These are phyloP conservation scores for Rhizophora apiculata DNA, from an alignment of 345 rosid species.

Conservation along the genomic window DNA sequence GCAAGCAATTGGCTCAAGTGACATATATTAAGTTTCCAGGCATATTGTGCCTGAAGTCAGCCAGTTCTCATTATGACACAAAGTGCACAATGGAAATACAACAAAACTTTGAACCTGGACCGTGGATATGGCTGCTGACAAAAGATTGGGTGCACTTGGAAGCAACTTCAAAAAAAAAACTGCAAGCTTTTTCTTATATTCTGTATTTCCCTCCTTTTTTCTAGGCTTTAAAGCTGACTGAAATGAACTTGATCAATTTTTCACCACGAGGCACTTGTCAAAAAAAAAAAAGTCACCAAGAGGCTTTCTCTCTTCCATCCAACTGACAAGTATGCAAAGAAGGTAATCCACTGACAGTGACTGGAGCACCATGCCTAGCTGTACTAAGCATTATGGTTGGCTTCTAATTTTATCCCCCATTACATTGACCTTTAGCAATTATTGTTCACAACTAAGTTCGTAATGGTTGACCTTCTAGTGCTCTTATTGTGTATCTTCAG, in stretches of 20 bases:
- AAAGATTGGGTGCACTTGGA: neutral
- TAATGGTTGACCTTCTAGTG: neutral
- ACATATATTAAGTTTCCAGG: constrained; percentile 19
- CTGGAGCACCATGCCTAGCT: neutral
- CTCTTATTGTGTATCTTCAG: constrained; percentile 20
- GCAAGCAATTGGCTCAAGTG: constrained; percentile 10
- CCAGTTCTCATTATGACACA: constrained; percentile 15
- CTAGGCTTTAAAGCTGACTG: too few relatives aligned
- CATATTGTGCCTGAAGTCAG: constrained; percentile 11
- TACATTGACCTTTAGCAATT: constrained; percentile 19
- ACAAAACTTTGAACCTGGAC: neutral
- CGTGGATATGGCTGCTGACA: neutral
- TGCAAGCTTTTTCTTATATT: too few relatives aligned
- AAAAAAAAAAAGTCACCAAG: neutral
- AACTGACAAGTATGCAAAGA: neutral
- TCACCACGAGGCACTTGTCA: neutral
- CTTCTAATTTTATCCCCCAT: constrained; percentile 9
- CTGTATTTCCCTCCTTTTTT: too few relatives aligned
- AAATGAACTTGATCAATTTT: too few relatives aligned
- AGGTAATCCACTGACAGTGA: too few relatives aligned
- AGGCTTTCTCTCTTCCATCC: neutral
- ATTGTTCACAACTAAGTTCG: neutral
- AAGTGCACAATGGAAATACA: neutral
- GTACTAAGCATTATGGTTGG: constrained; percentile 5
- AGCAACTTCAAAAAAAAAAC: too few relatives aligned